Conservation (phyloP, 208 protist species). For the Acanthamoeba royreba region DNA sequence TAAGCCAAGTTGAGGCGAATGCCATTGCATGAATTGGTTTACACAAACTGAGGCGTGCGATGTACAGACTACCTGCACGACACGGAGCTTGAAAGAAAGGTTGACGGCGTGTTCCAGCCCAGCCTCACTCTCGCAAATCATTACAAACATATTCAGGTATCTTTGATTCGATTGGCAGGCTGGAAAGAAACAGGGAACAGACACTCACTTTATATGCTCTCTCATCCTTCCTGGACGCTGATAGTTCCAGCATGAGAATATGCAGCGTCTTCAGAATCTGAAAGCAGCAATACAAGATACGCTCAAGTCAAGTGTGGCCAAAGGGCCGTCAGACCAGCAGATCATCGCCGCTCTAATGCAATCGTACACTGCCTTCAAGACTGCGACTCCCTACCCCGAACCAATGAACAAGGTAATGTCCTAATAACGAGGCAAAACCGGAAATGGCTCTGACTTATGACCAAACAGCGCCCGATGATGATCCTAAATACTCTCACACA, state of each 20-base stretch:
- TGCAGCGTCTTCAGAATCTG: background rate
- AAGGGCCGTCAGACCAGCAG: background rate
- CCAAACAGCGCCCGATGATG: background rate
- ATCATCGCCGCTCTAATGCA: background rate
- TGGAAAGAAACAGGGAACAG: too few species aligned
- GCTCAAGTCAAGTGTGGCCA: background rate
- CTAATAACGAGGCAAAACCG: too few species aligned
- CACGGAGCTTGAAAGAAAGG: background rate
- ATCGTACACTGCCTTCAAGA: background rate
- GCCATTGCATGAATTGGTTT: background rate
- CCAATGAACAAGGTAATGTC: too few species aligned
- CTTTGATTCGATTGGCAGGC: too few species aligned
- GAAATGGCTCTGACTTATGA: too few species aligned
- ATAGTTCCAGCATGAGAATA: background rate
- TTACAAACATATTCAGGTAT: background rate
- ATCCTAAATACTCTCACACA: constrained; percentile 3
- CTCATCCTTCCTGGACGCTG: background rate
- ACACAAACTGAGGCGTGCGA: background rate
- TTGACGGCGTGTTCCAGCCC: background rate
- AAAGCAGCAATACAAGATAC: background rate
- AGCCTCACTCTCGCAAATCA: background rate
- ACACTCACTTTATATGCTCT: too few species aligned
- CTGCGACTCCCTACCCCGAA: too few species aligned
- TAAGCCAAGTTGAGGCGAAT: too few species aligned
- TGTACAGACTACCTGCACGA: background rate